Evolutionary conservation across 495 filamentous ascomycete species (phyloP).

Genomic region (Xanthoparmelia taractica): DNA sequence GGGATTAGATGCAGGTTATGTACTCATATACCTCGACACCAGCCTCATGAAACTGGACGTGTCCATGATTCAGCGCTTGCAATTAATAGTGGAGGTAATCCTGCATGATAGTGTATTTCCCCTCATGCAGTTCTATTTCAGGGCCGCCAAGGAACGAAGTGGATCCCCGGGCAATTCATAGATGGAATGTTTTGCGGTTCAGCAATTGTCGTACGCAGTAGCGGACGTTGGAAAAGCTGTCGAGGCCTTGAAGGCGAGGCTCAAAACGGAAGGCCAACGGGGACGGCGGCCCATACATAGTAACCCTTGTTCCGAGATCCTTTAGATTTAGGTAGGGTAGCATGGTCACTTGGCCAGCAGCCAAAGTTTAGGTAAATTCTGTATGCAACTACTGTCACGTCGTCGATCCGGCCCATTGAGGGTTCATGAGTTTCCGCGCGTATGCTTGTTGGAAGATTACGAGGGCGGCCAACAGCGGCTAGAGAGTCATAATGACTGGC

Average conservation of each 20-base stretch:
- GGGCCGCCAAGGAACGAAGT: not conserved
- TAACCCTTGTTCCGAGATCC: not conserved
- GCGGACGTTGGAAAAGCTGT: not conserved
- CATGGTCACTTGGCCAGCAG: not conserved
- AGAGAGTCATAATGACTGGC: conserved; percentile 2
- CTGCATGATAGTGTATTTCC: not conserved
- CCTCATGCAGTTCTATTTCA: conserved; percentile 8
- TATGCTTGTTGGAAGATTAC: conserved; percentile 3
- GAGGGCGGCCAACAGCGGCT: conserved; percentile 5
- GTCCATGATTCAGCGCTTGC: conserved; percentile 6
- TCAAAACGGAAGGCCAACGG: conserved; percentile 5
- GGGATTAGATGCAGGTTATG: not conserved
- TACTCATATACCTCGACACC: conserved; percentile 6
- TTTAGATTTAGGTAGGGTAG: not conserved
- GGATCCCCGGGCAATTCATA: not conserved
- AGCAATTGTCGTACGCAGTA: not conserved
- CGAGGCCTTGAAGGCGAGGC: not conserved
- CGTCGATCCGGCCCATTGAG: conserved; percentile 16
- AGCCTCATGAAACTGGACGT: conserved; percentile 7
- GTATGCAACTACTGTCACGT: conserved; percentile 3
- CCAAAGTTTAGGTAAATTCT: not conserved
- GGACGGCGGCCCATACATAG: conserved; percentile 1
- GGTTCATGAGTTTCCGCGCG: conserved; percentile 10
- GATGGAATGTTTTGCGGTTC: not conserved
- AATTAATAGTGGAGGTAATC: not conserved